Evolutionary conservation across 441 rosid genomes (phyloP), one percentile per base, ranked within the genome.

Genomic region (Manihot esculenta): DNA sequence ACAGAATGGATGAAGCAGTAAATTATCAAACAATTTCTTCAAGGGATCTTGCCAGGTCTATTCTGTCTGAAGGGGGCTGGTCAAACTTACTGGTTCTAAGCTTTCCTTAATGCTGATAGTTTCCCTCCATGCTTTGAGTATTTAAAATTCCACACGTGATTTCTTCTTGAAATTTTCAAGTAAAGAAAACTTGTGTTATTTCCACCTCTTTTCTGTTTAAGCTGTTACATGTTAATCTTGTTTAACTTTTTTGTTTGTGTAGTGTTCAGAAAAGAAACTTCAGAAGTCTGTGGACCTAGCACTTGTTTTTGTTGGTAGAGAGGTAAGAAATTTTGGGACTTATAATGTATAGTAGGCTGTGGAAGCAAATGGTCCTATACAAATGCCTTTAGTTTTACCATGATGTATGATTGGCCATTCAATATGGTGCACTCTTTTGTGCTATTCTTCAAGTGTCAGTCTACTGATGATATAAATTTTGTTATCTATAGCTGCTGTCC

Each of bases 241-340:
- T 45, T 27, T 55, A 20, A 14, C 3, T 72, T 44, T 66, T 18
- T 56, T 69, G 20, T 13, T 44, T 60, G 30, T 66, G 49, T 70
- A 94, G 96, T 93, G 99, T 82, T 76, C 93, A 10, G 84, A 74
- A 74, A 82, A 82, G 81, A 82, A 87, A 71, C 74, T 68, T 72
- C 76, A 70, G 66, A 87, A 83, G 33, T 65, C 86, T 56, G 80
- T 84, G 73, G 97, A 88, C 76, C 79, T 93, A 42, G 96, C 94
- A 7, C 84, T 89, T 76, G 85, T 95, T 76, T 93, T 95, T 85
- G 84, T 93, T 49, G 97, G 99, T 71, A 84, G 87, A 78, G 88
- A 89, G 94, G 99, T 94, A 84, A 84, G 64, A 14, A 69, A 56
- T 58, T 70, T 42, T n/a, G 18, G 13, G 7, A 24, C 10, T 20